Conservation (phyloP, 1,139 yeast genomes). For the Saccharomyces hybrid region DNA sequence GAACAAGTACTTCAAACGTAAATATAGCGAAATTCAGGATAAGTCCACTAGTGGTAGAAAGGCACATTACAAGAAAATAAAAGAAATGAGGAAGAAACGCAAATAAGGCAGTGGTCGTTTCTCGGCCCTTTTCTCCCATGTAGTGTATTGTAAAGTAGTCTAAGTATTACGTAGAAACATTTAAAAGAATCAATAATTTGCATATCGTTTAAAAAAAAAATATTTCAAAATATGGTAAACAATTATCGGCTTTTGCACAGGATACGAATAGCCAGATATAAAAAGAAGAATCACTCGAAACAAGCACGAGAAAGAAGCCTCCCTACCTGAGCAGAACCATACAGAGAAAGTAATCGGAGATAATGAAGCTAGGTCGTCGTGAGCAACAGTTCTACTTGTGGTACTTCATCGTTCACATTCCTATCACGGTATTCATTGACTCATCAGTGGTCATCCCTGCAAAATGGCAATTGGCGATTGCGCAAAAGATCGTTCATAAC, state of each 20-base stretch:
- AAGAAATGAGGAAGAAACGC: constrained; percentile 34
- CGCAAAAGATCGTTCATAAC: neutral
- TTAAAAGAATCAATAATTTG: neutral
- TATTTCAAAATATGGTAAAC: neutral
- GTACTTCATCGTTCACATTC: constrained; percentile 55
- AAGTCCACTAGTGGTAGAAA: constrained; percentile 71
- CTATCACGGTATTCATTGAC: constrained; percentile 70
- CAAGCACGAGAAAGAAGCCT: neutral
- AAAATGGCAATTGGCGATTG: constrained; percentile 30
- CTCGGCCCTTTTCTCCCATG: neutral
- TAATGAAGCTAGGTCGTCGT: neutral
- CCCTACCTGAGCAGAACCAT: neutral
- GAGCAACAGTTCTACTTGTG: constrained; percentile 40
- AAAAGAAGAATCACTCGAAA: neutral
- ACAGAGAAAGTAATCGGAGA: neutral
- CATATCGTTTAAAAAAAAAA: neutral
- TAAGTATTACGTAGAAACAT: neutral
- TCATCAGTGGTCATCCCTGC: constrained; percentile 64
- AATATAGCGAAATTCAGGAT: constrained; percentile 70
- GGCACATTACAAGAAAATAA: constrained; percentile 57
- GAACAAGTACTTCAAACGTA: constrained; percentile 73
- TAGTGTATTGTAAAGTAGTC: neutral
- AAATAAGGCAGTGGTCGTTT: neutral
- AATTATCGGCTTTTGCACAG: neutral
- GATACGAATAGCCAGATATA: neutral